Percentiles rank a stretch among this genome's conserved stretches.
Evolutionary conservation across 2,329 filamentous ascomycete species (phyloP).

Genomic region (Leptographium radiaticola): DNA sequence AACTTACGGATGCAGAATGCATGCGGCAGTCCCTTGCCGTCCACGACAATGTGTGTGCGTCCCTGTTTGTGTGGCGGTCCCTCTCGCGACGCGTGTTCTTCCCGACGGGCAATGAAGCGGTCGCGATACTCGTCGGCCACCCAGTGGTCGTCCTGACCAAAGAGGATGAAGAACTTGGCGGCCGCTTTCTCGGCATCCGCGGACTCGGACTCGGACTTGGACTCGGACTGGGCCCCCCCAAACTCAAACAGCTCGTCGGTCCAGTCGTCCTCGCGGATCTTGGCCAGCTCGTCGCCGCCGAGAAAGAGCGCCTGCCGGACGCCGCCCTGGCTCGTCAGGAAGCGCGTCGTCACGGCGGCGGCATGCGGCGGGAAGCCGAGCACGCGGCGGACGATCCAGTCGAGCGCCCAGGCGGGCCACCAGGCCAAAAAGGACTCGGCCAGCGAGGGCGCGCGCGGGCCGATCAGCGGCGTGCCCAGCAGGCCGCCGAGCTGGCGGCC

Average conservation of each 20-base stretch:
- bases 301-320: conserved; percentile 47
- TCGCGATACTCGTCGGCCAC: conserved; percentile 43
- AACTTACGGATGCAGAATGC: conserved; percentile 45
- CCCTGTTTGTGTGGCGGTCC: conserved; percentile 17
- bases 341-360: conserved; percentile 35
- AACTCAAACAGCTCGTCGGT: conserved; percentile 46
- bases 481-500: conserved; percentile 39
- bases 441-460: conserved; percentile 26
- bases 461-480: conserved; percentile 27
- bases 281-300: conserved; percentile 45
- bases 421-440: conserved; percentile 27
- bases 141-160: conserved; percentile 49
- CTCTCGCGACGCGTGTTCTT: conserved; percentile 17
- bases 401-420: conserved; percentile 25
- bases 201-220: no score
- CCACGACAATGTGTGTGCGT: conserved; percentile 36
- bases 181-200: conserved; percentile 3
- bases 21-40: conserved; percentile 42
- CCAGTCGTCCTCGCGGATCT: conserved; percentile 47
- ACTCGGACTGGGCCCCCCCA: no score
- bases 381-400: conserved; percentile 27
- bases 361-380: conserved; percentile 33
- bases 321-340: conserved; percentile 42
- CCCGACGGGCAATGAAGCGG: conserved; percentile 35
- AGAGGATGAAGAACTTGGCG: conserved; percentile 46